These are phyloP conservation scores for Cladosporium phlei DNA, from an alignment of 2,329 filamentous ascomycete species.

Conservation along the genomic window DNA sequence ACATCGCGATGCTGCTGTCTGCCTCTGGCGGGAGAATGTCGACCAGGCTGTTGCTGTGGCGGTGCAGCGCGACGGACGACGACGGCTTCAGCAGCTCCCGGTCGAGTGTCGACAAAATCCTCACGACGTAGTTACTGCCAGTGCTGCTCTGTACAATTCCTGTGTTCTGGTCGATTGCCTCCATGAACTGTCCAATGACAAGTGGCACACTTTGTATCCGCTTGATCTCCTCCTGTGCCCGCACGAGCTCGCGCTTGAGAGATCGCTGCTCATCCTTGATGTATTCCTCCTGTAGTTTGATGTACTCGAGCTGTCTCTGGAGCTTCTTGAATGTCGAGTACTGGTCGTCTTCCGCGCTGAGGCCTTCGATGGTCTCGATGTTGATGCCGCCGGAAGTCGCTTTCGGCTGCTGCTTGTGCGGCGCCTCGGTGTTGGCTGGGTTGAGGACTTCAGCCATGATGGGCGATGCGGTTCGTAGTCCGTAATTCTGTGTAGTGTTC, in stretches of 20 bases:
- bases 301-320: constrained; percentile 92
- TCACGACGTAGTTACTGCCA: constrained; percentile 97
- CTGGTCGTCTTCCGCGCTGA: constrained; percentile 77
- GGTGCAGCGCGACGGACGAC: constrained; percentile 93
- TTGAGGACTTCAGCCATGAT: constrained; percentile 82
- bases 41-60: constrained; percentile 96
- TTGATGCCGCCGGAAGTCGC: constrained; percentile 83
- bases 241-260: constrained; percentile 92
- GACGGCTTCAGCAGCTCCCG: constrained; percentile 97
- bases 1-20: constrained; percentile 97
- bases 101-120: constrained; percentile 95
- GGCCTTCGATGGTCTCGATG: constrained; percentile 62
- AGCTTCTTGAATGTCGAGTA: constrained; percentile 95
- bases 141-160: constrained; percentile 98
- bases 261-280: constrained; percentile 99
- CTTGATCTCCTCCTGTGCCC: constrained; percentile 99
- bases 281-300: constrained; percentile 98
- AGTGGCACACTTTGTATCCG: constrained; percentile 96
- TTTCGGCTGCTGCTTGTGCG: constrained; percentile 76
- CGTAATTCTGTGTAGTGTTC: background rate
- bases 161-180: constrained; percentile 98
- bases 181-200: constrained; percentile 99
- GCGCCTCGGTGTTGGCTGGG: constrained; percentile 65
- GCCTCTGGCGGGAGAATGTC: constrained; percentile 98
- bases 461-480: background rate